A percentile compares a stretch with the other conserved stretches of the same genome.
Evolutionary conservation across 169 alveolate species (phyloP).

Genomic region (Cryptosporidium viatorum): DNA sequence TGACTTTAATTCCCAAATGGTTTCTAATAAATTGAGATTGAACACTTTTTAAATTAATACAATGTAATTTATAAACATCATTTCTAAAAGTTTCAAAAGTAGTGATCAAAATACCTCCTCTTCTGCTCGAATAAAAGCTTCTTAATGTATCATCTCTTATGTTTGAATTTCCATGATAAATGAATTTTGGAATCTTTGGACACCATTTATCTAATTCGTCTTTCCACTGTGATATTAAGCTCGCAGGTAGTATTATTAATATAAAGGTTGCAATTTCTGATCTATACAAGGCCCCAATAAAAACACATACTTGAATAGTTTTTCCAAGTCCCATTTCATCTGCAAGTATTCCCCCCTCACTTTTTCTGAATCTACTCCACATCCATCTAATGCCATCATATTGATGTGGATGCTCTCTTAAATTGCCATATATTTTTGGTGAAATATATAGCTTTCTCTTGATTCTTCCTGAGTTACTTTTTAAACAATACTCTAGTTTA

Average conservation of each 20-base stretch:
- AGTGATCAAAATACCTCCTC: conserved; percentile 53
- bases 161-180: conserved; percentile 33
- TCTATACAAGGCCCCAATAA: conserved; percentile 76
- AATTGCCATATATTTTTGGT: conserved; percentile 35
- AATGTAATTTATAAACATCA: conserved; percentile 6
- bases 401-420: conserved; percentile 77
- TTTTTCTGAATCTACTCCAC: conserved; percentile 77
- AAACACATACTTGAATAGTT: conserved; percentile 80
- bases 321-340: conserved; percentile 90
- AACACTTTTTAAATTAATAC: not conserved
- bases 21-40: conserved; percentile 3
- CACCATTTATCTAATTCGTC: conserved; percentile 82
- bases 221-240: conserved; percentile 81
- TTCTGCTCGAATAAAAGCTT: conserved; percentile 1
- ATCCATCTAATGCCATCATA: conserved; percentile 84
- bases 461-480: conserved; percentile 56
- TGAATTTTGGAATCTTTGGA: conserved; percentile 53
- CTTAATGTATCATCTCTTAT: conserved; percentile 1
- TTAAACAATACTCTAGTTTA: conserved; percentile 25
- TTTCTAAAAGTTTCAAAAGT: conserved; percentile 64
- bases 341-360: conserved; percentile 84
- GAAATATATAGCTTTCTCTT: conserved; percentile 37
- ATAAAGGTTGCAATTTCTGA: conserved; percentile 79
- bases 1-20: conserved; percentile 1
- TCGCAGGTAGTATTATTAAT: conserved; percentile 80